Conservation (phyloP, 331 rosid genomes). For the Quercus tomentella region DNA sequence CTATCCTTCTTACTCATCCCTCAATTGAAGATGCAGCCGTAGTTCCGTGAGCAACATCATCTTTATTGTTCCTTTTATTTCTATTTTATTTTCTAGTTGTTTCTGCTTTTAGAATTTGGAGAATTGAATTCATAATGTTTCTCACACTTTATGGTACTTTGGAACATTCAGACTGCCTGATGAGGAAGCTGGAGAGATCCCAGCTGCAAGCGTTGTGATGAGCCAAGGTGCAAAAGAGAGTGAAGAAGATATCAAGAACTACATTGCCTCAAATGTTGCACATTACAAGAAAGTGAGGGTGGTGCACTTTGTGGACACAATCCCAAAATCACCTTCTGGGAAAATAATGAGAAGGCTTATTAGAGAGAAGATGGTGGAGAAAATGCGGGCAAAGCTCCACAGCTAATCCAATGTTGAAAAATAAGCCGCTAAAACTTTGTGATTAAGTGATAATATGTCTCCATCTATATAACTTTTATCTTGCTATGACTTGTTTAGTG, state of each 20-base stretch:
- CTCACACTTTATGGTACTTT: not conserved
- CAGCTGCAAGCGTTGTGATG: constrained; percentile 78
- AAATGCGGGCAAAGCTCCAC: constrained; percentile 29
- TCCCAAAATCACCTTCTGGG: constrained; percentile 91
- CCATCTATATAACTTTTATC: not conserved
- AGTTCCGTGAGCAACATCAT: constrained; percentile 61
- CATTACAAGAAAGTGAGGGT: constrained; percentile 74
- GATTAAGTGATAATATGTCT: not conserved
- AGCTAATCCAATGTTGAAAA: not conserved
- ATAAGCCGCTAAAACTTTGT: not conserved
- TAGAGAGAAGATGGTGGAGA: constrained; percentile 52
- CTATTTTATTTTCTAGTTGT: not conserved
- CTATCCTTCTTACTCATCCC: constrained; percentile 72
- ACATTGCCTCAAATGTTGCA: constrained; percentile 76
- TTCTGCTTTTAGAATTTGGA: not conserved
- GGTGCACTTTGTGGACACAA: constrained; percentile 66
- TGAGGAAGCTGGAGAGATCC: constrained; percentile 90
- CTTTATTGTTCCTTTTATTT: not conserved
- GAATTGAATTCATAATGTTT: not conserved
- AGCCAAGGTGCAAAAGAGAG: constrained; percentile 45
- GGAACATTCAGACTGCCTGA: constrained; percentile 53
- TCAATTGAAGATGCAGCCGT: constrained; percentile 89
- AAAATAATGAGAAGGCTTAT: constrained; percentile 85
- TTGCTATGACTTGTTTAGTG: not conserved
- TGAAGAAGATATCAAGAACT: constrained; percentile 65